A percentile compares a stretch with the other conserved stretches of the same genome.
Conservation (phyloP, 306 rosid genomes). For the Rosa lucieae region DNA sequence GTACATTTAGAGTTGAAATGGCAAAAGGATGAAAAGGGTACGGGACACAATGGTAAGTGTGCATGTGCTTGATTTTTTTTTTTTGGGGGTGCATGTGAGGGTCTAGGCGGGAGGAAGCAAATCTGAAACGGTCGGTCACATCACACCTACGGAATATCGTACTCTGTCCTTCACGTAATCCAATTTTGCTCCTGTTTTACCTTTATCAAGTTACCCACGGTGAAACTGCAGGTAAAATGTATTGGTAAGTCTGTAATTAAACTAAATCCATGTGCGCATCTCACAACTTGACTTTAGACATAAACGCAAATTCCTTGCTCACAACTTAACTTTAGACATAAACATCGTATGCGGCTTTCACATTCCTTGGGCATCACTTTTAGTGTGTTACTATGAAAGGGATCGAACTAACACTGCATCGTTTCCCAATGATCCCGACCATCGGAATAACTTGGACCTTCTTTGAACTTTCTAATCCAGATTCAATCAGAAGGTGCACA, state of each 20-base stretch:
- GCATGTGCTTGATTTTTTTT: slow-evolving; percentile 15
- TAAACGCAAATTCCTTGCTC: too few relatives aligned
- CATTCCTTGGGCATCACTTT: too few relatives aligned
- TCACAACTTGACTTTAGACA: too few relatives aligned
- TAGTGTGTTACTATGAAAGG: neutral
- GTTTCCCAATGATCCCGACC: neutral
- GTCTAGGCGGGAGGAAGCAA: slow-evolving; percentile 23
- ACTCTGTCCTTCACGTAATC: neutral
- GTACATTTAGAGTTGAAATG: neutral
- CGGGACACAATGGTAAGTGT: slow-evolving; percentile 32
- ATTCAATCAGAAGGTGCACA: neutral
- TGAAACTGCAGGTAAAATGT: neutral
- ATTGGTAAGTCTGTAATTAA: too few relatives aligned
- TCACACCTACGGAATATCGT: slow-evolving; percentile 52
- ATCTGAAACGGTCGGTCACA: slow-evolving; percentile 44
- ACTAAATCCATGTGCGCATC: too few relatives aligned
- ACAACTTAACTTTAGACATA: too few relatives aligned
- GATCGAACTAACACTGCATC: neutral
- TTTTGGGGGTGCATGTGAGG: slow-evolving; percentile 19
- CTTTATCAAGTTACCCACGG: neutral
- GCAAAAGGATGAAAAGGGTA: neutral
- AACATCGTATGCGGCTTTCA: too few relatives aligned
- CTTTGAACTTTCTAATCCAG: neutral
- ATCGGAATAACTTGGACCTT: neutral
- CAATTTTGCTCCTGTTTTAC: too few relatives aligned